phyloP scores from a whole-genome alignment of 768 basidiomycete species.

The Lentinula aciculospora region DNA sequence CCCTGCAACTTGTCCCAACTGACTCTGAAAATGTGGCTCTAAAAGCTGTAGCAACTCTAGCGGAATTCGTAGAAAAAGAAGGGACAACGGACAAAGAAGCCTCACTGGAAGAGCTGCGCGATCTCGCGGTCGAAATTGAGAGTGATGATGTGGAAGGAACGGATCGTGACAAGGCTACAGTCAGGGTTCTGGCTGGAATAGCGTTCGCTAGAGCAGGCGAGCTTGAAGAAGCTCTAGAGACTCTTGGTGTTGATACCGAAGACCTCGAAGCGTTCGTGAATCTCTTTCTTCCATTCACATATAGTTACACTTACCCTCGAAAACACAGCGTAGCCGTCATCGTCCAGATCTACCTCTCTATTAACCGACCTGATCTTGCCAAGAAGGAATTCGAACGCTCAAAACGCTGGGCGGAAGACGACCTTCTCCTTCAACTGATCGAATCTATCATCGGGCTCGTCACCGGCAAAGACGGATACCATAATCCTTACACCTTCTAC shows the following conservation, averaged over 20 bases:
- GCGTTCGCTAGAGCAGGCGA: conserved; percentile 83
- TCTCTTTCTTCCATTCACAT: neutral
- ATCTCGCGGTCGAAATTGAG: conserved; percentile 83
- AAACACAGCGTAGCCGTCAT: conserved; percentile 66
- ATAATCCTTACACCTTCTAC: conserved; percentile 57
- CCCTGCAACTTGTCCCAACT: conserved; percentile 48
- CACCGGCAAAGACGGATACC: conserved; percentile 67
- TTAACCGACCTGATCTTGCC: conserved; percentile 81
- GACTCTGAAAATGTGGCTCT: conserved; percentile 61
- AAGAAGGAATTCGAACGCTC: conserved; percentile 81
- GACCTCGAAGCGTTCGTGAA: conserved; percentile 82
- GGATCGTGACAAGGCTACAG: conserved; percentile 66
- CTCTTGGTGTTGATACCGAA: conserved; percentile 66
- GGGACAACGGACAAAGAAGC: conserved; percentile 44
- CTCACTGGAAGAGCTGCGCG: conserved; percentile 75
- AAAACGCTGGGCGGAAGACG: conserved; percentile 85
- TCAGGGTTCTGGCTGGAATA: conserved; percentile 79
- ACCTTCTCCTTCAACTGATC: conserved; percentile 82
- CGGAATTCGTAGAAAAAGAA: conserved; percentile 53
- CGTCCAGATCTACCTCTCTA: conserved; percentile 87
- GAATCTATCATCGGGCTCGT: conserved; percentile 78
- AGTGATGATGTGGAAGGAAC: conserved; percentile 64
- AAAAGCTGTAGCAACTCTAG: conserved; percentile 68
- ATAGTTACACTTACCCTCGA: neutral
- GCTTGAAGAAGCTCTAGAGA: conserved; percentile 89